Percentiles rank a stretch among this genome's conserved stretches.
Conservation (phyloP, 768 basidiomycete species). For the Podaxis sp. region DNA sequence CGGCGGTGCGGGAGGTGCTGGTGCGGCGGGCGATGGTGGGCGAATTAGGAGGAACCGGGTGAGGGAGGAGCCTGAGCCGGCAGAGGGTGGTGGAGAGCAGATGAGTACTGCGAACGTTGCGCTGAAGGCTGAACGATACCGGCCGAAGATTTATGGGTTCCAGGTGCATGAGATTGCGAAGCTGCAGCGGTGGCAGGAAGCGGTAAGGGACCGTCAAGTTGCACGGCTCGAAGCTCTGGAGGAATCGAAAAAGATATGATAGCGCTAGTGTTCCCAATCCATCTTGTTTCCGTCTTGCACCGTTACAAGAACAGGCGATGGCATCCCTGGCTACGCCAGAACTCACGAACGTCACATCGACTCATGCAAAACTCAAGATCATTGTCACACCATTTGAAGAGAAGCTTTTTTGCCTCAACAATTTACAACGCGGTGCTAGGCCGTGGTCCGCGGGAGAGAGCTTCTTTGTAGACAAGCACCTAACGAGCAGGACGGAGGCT, state of each 20-base stretch:
- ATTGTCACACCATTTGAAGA: too few relatives aligned
- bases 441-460: too few relatives aligned
- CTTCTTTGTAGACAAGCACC: too few relatives aligned
- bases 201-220: slow-evolving; percentile 72
- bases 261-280: slow-evolving; percentile 24
- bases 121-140: slow-evolving; percentile 82
- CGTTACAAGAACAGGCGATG: too few relatives aligned
- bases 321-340: too few relatives aligned
- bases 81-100: slow-evolving; percentile 39
- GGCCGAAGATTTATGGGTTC: slow-evolving; percentile 96
- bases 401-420: too few relatives aligned
- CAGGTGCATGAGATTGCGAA: slow-evolving; percentile 93
- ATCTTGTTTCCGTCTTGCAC: too few relatives aligned
- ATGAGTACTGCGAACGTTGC: slow-evolving; percentile 82
- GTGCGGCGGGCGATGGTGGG: slow-evolving; percentile 21
- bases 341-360: too few relatives aligned
- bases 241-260: neutral
- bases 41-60: slow-evolving; percentile 30
- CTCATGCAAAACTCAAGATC: too few relatives aligned
- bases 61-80: slow-evolving; percentile 60
- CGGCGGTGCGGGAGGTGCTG: neutral
- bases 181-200: slow-evolving; percentile 95
- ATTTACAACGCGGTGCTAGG: too few relatives aligned
- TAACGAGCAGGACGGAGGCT: too few relatives aligned
- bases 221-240: neutral